Percentiles rank a stretch among this genome's conserved stretches.
phyloP scores from a whole-genome alignment of 1,284 basidiomycete species.

The Leccinum solheimii region DNA sequence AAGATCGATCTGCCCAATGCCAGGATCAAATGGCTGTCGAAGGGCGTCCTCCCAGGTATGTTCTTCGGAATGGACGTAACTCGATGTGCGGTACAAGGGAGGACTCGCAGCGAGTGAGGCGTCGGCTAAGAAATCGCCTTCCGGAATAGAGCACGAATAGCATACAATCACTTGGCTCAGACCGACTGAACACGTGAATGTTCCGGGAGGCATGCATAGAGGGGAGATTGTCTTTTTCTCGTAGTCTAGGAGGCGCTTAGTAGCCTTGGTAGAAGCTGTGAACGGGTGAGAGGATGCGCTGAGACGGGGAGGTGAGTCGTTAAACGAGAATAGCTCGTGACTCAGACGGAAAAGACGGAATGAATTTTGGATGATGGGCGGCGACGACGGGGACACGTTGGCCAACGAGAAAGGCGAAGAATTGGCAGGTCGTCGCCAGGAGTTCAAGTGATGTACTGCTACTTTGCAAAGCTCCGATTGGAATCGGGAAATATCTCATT shows the following conservation, averaged over 20 bases:
- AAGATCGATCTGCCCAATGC: slow-evolving; percentile 34
- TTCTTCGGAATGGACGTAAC: slow-evolving; percentile 30
- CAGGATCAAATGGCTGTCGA: slow-evolving; percentile 30
- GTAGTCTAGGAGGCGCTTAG: slow-evolving; percentile 29
- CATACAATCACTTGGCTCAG: slow-evolving; percentile 6
- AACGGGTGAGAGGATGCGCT: slow-evolving; percentile 28
- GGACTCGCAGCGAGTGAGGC: slow-evolving; percentile 14
- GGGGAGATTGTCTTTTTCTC: slow-evolving; percentile 29
- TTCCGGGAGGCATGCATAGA: slow-evolving; percentile 26
- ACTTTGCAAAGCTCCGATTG: too few species aligned
- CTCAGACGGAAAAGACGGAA: slow-evolving; percentile 31
- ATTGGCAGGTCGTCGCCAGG: too few species aligned
- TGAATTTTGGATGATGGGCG: slow-evolving; percentile 30
- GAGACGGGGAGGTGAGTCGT: slow-evolving; percentile 18
- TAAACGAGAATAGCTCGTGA: slow-evolving; percentile 17
- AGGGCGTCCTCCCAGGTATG: slow-evolving; percentile 32
- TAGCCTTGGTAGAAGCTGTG: slow-evolving; percentile 33
- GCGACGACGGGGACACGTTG: slow-evolving; percentile 31
- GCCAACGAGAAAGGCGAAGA: background rate
- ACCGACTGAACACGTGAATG: slow-evolving; percentile 8
- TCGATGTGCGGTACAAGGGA: slow-evolving; percentile 18
- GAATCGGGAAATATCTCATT: too few species aligned
- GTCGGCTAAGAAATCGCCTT: slow-evolving; percentile 19
- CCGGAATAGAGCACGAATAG: slow-evolving; percentile 28
- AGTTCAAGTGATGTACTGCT: too few species aligned